A percentile compares a stretch with the other conserved stretches of the same genome.
phyloP scores from a whole-genome alignment of 1,284 basidiomycete genomes.

The Leccinum angustisporum region DNA sequence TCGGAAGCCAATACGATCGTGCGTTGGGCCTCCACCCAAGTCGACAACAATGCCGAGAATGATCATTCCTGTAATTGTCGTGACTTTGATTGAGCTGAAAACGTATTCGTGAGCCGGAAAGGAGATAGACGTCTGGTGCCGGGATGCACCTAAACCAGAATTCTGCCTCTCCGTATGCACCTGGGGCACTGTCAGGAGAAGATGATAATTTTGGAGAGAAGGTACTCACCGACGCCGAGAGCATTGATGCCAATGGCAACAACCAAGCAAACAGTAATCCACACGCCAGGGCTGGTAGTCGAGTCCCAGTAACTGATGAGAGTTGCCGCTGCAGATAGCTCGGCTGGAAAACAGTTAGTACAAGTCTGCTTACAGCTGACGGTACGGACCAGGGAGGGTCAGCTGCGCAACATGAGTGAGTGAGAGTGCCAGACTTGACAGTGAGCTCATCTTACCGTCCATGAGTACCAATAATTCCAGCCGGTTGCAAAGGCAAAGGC shows the following conservation, averaged over 20 bases:
- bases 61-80: constrained; percentile 44
- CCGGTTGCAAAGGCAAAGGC: constrained; percentile 68
- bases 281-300: constrained; percentile 54
- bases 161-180: constrained; percentile 53
- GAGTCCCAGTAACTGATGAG: constrained; percentile 62
- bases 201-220: not conserved
- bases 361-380: no score
- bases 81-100: constrained; percentile 44
- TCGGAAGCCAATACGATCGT: constrained; percentile 42
- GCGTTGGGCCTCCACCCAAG: constrained; percentile 43
- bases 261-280: constrained; percentile 63
- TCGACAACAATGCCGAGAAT: constrained; percentile 46
- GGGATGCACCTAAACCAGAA: constrained; percentile 43
- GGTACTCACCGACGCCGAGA: constrained; percentile 44
- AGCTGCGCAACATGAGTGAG: constrained; percentile 18
- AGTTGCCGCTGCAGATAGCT: constrained; percentile 62
- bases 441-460: constrained; percentile 43
- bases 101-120: not conserved
- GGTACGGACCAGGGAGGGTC: constrained; percentile 27
- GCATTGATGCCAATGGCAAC: constrained; percentile 65
- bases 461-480: constrained; percentile 71
- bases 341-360: constrained; percentile 38
- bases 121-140: accelerated
- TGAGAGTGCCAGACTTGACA: not conserved
- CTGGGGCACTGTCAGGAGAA: constrained; percentile 17